These are phyloP conservation scores for Capsicum baccatum DNA, from an alignment of 257 asterid species.

Conservation along the genomic window DNA sequence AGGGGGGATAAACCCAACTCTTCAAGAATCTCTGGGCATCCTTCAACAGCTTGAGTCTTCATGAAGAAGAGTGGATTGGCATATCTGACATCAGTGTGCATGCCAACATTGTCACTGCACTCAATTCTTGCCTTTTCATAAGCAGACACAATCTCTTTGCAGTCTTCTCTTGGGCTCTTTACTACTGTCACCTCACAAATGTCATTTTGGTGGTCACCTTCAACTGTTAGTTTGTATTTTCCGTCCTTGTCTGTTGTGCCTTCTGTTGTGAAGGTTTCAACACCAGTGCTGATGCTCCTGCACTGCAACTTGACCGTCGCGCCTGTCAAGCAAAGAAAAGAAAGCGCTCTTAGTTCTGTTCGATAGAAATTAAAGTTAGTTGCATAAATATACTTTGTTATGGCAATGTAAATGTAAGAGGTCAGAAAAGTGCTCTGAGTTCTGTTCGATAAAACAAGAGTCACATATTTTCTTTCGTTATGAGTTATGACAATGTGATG, in stretches of 20 bases:
- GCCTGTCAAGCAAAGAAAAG: conserved; percentile 20
- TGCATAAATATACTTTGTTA: no score
- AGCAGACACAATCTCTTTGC: conserved; percentile 33
- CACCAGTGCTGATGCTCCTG: conserved; percentile 24
- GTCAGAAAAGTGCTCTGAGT: neutral
- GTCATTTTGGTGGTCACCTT: conserved; percentile 46
- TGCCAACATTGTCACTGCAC: conserved; percentile 44
- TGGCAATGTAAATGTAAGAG: neutral
- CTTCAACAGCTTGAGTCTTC: neutral
- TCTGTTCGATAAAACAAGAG: neutral
- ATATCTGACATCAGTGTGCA: conserved; percentile 27
- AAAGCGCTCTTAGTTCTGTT: neutral
- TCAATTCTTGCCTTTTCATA: conserved; percentile 37
- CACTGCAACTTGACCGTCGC: conserved; percentile 49
- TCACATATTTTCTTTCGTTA: no score
- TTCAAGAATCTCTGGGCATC: conserved; percentile 36
- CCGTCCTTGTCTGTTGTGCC: conserved; percentile 37
- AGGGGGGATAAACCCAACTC: conserved; percentile 36
- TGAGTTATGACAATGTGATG: no score
- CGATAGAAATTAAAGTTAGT: neutral
- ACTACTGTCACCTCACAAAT: conserved; percentile 46
- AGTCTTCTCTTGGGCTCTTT: conserved; percentile 40
- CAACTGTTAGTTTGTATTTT: conserved; percentile 34
- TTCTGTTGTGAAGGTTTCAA: conserved; percentile 27
- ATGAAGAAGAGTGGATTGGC: conserved; percentile 56